Conservation (phyloP, 2,329 filamentous ascomycete genomes). For the Dactylellina drechsleri region DNA sequence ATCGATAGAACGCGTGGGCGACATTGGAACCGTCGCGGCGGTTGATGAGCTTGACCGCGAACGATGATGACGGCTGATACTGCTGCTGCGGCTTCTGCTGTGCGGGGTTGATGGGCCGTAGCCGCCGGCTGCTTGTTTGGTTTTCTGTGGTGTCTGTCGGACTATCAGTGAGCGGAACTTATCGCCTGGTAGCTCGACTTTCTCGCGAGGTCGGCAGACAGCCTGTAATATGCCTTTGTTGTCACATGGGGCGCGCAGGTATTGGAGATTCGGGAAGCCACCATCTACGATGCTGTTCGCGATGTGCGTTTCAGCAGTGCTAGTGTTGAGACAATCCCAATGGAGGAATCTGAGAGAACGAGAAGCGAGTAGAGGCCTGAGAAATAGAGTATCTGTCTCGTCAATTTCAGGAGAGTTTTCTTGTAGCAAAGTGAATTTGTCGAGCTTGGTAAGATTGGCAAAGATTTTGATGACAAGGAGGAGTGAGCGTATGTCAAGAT, state of each 20-base stretch:
- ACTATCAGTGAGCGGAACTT: conserved; percentile 48
- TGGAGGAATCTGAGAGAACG: conserved; percentile 48
- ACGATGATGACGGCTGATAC: conserved; percentile 25
- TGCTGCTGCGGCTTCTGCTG: conserved; percentile 25
- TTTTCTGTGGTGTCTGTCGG: conserved; percentile 30
- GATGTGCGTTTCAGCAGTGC: conserved; percentile 38
- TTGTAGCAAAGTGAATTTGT: conserved; percentile 51
- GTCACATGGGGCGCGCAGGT: conserved; percentile 48
- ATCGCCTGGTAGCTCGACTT: conserved; percentile 48
- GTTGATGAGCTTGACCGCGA: conserved; percentile 47
- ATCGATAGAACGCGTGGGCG: conserved; percentile 41
- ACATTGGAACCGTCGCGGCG: conserved; percentile 38
- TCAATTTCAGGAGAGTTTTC: conserved; percentile 46
- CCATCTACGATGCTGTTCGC: conserved; percentile 49
- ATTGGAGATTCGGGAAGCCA: conserved; percentile 48
- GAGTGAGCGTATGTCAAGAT: conserved; percentile 51
- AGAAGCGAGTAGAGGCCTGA: conserved; percentile 45
- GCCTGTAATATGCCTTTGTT: conserved; percentile 42
- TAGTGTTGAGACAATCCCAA: conserved; percentile 51
- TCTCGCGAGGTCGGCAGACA: conserved; percentile 48
- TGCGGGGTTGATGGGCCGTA: conserved; percentile 17
- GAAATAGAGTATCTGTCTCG: conserved; percentile 47
- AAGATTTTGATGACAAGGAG: conserved; percentile 53
- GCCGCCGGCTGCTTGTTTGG: conserved; percentile 24
- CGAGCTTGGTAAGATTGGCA: conserved; percentile 41